Base-by-base conservation (phyloP, 148 eudicot species). In the Beta vulgaris region DNA sequence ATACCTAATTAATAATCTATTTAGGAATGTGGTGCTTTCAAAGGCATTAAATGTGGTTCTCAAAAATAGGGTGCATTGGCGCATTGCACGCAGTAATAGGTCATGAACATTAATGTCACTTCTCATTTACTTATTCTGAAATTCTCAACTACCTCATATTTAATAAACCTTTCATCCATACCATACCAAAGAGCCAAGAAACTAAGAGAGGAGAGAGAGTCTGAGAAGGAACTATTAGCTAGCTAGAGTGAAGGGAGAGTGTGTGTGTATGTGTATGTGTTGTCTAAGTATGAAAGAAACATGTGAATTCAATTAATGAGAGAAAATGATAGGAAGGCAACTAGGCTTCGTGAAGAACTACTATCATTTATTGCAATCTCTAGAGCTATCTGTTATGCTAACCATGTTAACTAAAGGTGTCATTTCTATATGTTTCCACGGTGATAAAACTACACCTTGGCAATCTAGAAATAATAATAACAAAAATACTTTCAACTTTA, bases 251-350 rank as follows among this genome's bases (percentile, higher is more conserved):
- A n/a, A n/a, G n/a, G n/a, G n/a, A n/a, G n/a, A n/a, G n/a, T n/a
- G n/a, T n/a, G n/a, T n/a, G 55, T 73, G 65, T 16, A 62, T 62
- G 72, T 12, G 43, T 21, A 36, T 14, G 70, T 49, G 36, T 28
- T 34, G 76, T 26, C 39, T 46, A 65, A 40, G 58, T 9, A 7
- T 44, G 73, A 48, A 69, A 21, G 75, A 72, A 66, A 76, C 89
- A 86, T 86, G 87, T 86, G 89, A 80, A 74, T 43, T 8, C 74
- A 66, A 69, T 80, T 49, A 80, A 80, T 80, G 75, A 62, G 75
- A 62, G 69, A 76, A 6, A 61, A 69, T 12, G 74, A 76, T 69
- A 5, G 35, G 74, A 21, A 29, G 72, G 34, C 32, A 58, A 63
- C 25, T 51, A 21, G 55, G 55, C n/a, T n/a, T n/a, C n/a, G n/a